phyloP scores from a whole-genome alignment of 495 filamentous ascomycete genomes.

The Chaetomium fimeti region DNA sequence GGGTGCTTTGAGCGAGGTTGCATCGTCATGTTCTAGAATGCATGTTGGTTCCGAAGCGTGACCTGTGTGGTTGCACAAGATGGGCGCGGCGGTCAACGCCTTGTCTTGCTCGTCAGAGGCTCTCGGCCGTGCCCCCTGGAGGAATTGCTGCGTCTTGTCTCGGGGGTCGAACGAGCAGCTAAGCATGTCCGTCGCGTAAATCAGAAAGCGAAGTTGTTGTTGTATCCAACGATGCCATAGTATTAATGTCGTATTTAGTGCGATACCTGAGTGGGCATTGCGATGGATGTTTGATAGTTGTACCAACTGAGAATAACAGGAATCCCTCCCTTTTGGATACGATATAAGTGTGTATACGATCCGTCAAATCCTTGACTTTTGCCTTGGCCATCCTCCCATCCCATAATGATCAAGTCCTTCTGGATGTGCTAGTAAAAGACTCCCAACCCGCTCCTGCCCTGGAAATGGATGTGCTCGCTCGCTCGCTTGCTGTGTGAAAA shows the following conservation, averaged over 20 bases:
- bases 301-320: not conserved
- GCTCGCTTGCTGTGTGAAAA: slow-evolving; percentile 11
- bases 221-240: not conserved
- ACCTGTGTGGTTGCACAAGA: not conserved
- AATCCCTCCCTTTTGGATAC: not conserved
- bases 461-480: slow-evolving; percentile 14
- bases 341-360: not conserved
- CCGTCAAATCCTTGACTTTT: not conserved
- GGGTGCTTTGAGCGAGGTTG: slow-evolving; percentile 8
- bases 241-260: not conserved
- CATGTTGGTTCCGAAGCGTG: slow-evolving; percentile 10
- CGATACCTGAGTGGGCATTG: not conserved
- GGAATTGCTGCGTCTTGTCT: not conserved
- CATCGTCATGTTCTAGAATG: slow-evolving; percentile 1
- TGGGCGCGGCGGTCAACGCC: not conserved
- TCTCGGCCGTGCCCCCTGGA: not conserved
- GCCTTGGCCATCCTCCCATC: not conserved
- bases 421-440: not conserved
- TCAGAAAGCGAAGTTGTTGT: not conserved
- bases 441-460: not conserved
- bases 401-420: slow-evolving; percentile 10
- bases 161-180: not conserved
- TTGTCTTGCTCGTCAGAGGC: not conserved
- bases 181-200: not conserved
- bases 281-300: not conserved